Evolutionary conservation across 768 basidiomycete species (phyloP), one percentile per base, ranked within the genome.

Genomic region (Kockovaella imperatae): DNA sequence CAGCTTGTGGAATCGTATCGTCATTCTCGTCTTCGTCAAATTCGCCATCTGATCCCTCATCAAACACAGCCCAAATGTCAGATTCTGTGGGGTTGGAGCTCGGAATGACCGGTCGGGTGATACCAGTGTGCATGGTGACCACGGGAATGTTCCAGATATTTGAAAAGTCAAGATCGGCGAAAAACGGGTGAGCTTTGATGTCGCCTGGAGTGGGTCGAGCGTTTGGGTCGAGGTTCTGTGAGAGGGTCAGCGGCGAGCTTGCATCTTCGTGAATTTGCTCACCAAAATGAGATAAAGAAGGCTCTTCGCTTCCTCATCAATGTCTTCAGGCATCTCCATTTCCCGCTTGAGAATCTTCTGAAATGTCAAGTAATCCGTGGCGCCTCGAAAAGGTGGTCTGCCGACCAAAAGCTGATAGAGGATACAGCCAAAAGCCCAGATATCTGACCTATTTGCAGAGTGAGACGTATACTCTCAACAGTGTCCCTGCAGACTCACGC

Each of bases 381-480:
- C 68, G 3, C 84, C 90, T 54, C 86, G 80, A 75, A 99, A 99
- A 1, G 90, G 86, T 57, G 91, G 91, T 34, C 80, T 80, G 31
- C 91, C 93, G 11, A 84, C 80, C 43, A 96, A 82, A 77, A 96
- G 83, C 69, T 96, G 91, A 72, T 81, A 97, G 18, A 97, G 72
- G 35, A 96, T 83, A 71, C 93, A 96, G 1, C 90, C 95, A 21
- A 95, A 77, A 4, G 90, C 87, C 93, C 93, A 99, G 8, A 89
- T 77, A 70, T 97, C 95, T 32, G 91, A 87, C 53, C 89, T 91
- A 49, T 4, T 35, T 34, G 29, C 23, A 18, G 21, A 38, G n/a
- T n/a, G n/a, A n/a, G n/a, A n/a, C n/a, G n/a, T n/a, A n/a, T n/a
- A n/a, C n/a, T n/a, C n/a, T n/a, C n/a, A n/a, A n/a, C n/a, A n/a